Percentiles rank a stretch among this genome's conserved stretches.
Evolutionary conservation across 106 monocot genomes (phyloP).

Genomic region (Xerophyta viscosa): DNA sequence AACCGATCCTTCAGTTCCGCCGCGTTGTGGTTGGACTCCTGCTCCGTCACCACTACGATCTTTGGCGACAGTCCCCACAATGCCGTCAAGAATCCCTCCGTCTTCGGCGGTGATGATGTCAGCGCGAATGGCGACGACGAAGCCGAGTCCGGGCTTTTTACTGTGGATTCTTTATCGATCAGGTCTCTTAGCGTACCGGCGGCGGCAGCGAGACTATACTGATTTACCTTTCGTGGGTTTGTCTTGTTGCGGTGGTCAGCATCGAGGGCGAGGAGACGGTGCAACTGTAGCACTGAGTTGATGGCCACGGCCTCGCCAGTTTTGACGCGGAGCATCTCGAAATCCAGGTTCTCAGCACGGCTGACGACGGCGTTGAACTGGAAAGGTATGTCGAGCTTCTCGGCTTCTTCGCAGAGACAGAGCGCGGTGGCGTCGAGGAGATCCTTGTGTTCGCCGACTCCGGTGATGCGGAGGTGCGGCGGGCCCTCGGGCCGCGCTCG

Average conservation of each 20-base stretch:
- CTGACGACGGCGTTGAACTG: constrained; percentile 50
- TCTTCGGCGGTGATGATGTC: too few relatives aligned
- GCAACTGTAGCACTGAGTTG: constrained; percentile 42
- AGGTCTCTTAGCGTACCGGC: too few relatives aligned
- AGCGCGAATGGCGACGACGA: constrained; percentile 17
- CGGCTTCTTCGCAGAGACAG: constrained; percentile 41
- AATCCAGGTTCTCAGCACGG: constrained; percentile 30
- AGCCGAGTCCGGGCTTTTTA: constrained; percentile 31
- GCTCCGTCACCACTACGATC: constrained; percentile 69
- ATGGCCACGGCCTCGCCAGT: constrained; percentile 71
- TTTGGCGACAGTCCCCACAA: constrained; percentile 61
- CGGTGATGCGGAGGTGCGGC: constrained; percentile 57
- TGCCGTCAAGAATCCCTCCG: constrained; percentile 37
- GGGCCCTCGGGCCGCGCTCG: constrained; percentile 25
- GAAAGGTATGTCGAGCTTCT: constrained; percentile 64
- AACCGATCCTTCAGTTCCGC: constrained; percentile 49
- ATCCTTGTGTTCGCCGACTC: constrained; percentile 33
- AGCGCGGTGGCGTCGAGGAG: constrained; percentile 19
- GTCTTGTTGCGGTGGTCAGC: constrained; percentile 8
- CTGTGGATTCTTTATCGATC: too few relatives aligned
- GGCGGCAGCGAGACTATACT: too few relatives aligned
- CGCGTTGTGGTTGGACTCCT: constrained; percentile 75
- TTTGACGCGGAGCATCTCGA: constrained; percentile 45
- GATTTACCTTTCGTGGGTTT: too few relatives aligned
- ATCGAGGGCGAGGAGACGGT: constrained; percentile 32